Evolutionary conservation across 306 rosid species (phyloP).

Genomic region (Lotus japonicus): DNA sequence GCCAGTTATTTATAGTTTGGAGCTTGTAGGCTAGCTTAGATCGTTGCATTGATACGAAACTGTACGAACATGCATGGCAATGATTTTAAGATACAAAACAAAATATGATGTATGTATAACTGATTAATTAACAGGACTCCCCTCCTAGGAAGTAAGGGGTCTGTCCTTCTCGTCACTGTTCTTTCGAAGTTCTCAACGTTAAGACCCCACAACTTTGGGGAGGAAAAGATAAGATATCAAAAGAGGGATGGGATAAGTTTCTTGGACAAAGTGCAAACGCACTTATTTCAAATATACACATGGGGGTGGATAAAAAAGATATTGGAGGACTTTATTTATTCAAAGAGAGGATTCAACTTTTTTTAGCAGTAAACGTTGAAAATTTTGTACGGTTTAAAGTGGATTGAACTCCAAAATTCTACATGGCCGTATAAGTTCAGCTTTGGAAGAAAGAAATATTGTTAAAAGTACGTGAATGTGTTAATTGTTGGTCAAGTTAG

Average conservation of each 20-base stretch:
- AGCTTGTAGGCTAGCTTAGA: conserved; percentile 7
- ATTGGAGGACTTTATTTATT: conserved; percentile 16
- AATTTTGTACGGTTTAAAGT: not conserved
- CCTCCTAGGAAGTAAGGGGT: conserved; percentile 17
- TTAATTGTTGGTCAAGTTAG: too few species aligned
- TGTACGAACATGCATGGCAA: conserved; percentile 64
- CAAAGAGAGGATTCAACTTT: not conserved
- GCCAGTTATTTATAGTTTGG: conserved; percentile 19
- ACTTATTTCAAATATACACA: conserved; percentile 28
- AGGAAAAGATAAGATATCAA: conserved; percentile 57
- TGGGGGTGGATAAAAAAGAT: conserved; percentile 31
- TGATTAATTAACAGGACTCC: conserved; percentile 4
- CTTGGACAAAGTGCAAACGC: conserved; percentile 64
- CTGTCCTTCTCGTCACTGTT: conserved; percentile 24
- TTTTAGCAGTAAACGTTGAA: conserved; percentile 22
- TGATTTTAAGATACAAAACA: not conserved
- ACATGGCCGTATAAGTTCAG: too few species aligned
- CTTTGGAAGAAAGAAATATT: too few species aligned
- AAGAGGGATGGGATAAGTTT: conserved; percentile 59
- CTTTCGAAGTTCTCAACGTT: conserved; percentile 39
- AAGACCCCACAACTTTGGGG: conserved; percentile 62
- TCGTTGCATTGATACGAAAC: conserved; percentile 43
- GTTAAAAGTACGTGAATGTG: too few species aligned
- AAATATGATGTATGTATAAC: not conserved
- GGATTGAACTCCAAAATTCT: too few species aligned